phyloP scores from a whole-genome alignment of 2,329 filamentous ascomycete species.

The Claviceps maximensis region DNA sequence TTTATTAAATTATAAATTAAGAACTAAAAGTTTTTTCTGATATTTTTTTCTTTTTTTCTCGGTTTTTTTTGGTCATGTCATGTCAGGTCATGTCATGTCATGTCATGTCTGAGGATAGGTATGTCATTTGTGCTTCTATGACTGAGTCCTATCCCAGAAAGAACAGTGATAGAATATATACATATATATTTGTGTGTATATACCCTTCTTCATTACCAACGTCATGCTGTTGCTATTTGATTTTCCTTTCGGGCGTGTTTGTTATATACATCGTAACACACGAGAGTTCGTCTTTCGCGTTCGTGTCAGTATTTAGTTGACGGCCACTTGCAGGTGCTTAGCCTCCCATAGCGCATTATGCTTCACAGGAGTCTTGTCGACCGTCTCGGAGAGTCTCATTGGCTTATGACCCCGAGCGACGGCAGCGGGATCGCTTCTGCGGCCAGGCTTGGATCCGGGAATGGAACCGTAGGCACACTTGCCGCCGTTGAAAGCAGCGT shows the following conservation, averaged over 20 bases:
- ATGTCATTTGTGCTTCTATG: too few relatives aligned
- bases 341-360: constrained; percentile 2
- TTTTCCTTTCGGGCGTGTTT: not conserved
- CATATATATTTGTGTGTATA: too few relatives aligned
- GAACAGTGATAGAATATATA: too few relatives aligned
- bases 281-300: not conserved
- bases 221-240: too few relatives aligned
- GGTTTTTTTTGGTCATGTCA: too few relatives aligned
- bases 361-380: not conserved
- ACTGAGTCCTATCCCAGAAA: too few relatives aligned
- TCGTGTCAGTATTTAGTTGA: not conserved
- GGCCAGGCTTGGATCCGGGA: not conserved
- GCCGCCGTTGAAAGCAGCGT: constrained; percentile 26
- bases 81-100: too few relatives aligned
- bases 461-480: constrained; percentile 26
- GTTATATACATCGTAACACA: not conserved
- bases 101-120: too few relatives aligned
- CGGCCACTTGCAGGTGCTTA: constrained; percentile 4
- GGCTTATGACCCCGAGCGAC: not conserved
- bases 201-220: too few relatives aligned
- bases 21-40: too few relatives aligned
- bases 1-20: too few relatives aligned
- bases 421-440: constrained; percentile 1
- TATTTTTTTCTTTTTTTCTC: too few relatives aligned
- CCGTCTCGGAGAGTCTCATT: not conserved